Conservation (phyloP, 2,329 filamentous ascomycete species). For the Aspergillus luchuensis region DNA sequence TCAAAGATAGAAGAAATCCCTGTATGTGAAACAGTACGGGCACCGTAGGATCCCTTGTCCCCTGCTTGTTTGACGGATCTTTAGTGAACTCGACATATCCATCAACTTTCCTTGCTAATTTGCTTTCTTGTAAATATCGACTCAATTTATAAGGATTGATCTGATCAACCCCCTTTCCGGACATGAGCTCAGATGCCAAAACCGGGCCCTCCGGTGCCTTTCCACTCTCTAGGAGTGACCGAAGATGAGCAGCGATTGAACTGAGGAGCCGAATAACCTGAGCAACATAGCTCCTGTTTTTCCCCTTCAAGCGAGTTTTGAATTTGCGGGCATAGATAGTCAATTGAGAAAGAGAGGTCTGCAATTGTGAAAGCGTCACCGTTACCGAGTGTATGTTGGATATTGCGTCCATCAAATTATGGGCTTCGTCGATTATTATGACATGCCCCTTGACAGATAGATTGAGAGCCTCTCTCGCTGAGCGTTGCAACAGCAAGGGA, state of each 20-base stretch:
- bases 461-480: constrained; percentile 81
- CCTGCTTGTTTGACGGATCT: constrained; percentile 46
- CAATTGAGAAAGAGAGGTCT: constrained; percentile 72
- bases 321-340: constrained; percentile 84
- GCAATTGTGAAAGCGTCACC: constrained; percentile 72
- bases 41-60: constrained; percentile 37
- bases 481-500: constrained; percentile 82
- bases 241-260: constrained; percentile 71
- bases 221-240: constrained; percentile 46
- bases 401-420: constrained; percentile 96
- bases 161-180: constrained; percentile 86
- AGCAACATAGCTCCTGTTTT: constrained; percentile 87
- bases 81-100: constrained; percentile 72
- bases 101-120: constrained; percentile 91
- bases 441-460: constrained; percentile 85
- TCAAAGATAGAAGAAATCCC: constrained; percentile 75
- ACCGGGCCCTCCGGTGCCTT: constrained; percentile 66
- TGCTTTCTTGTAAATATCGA: constrained; percentile 86
- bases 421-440: constrained; percentile 95
- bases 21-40: constrained; percentile 65
- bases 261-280: constrained; percentile 83
- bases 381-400: constrained; percentile 81
- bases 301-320: constrained; percentile 82
- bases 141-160: constrained; percentile 91
- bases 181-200: constrained; percentile 70